These are phyloP conservation scores for Trichomonas tenax DNA, from an alignment of 208 protist species.

Conservation along the genomic window DNA sequence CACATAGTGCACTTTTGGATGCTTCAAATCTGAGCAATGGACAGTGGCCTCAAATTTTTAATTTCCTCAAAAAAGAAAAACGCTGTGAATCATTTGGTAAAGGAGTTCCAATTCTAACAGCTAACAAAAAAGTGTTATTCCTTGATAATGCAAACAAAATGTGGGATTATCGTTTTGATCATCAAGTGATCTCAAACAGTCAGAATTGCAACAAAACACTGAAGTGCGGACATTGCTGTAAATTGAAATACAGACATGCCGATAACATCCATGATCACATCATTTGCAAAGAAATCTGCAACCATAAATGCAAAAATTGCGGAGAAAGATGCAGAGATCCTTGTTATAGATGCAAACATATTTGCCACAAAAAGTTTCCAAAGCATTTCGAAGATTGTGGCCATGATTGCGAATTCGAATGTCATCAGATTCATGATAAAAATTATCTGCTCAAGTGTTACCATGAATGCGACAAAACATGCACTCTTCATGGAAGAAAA, in stretches of 20 bases:
- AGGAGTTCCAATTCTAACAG: neutral
- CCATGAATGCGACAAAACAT: neutral
- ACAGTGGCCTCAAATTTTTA: neutral
- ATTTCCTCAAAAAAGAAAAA: neutral
- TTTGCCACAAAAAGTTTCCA: neutral
- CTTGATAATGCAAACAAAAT: neutral
- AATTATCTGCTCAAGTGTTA: neutral
- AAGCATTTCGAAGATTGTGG: neutral
- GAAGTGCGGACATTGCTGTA: neutral
- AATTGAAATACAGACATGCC: neutral
- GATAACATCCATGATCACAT: neutral
- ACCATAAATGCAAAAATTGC: neutral
- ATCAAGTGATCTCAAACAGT: neutral
- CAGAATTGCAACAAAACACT: neutral
- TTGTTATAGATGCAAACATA: too few relatives aligned
- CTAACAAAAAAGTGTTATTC: too few relatives aligned
- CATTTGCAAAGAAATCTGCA: neutral
- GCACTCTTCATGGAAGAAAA: neutral
- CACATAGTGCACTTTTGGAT: neutral
- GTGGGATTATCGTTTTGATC: neutral
- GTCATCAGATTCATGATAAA: neutral
- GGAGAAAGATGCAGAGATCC: neutral
- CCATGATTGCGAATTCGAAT: neutral
- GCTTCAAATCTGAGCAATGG: neutral
- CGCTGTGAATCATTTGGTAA: neutral